Evolutionary conservation across 257 asterid genomes (phyloP), one percentile per base, ranked within the genome.

Genomic region (Nicotiana benthamiana): DNA sequence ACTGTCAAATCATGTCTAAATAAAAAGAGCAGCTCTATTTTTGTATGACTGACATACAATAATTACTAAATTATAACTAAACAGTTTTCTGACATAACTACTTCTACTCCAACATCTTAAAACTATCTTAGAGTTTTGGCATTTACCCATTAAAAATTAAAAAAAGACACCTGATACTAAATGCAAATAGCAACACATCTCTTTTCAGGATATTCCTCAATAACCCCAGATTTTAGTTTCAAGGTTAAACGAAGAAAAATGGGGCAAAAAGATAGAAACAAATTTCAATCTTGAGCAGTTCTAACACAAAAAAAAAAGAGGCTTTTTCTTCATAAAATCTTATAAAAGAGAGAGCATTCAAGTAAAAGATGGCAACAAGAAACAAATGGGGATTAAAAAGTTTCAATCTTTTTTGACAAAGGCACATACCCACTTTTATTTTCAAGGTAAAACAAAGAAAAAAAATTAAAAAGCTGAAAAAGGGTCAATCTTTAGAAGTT

Each of bases 21-120:
- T 48, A 74, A 24, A 74, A 26, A 48, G 8, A 46, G 48, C 60
- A 30, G 26, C 59, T 15, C 15, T 74, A 8, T 48, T 1, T 40
- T 48, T 74, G 79, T 74, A 74, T 24, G 79, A 48, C 79, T 74
- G 78, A 74, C 61, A 46, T 27, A 24, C 61, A 48, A 48, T 24
- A 74, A 48, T 43, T 72, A 43, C 32, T 40, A 20, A 40, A 9
- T 53, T 1, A 51, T n/a, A 6, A 40, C 48, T 40, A n/a, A 20
- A 20, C 65, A 59, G 30, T 59, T 59, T 59, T 43, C 59, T 70
- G 36, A 70, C 77, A 43, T 13, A 70, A 43, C 77, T 70, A 22
- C 77, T 70, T 70, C 57, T 70, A 22, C 57, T 70, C 57, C 77
- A 68, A 40, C 76, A 68, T 68, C 54, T 40, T 40, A 40, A 13